phyloP scores from a whole-genome alignment of 2,329 filamentous ascomycete genomes.

The Colletotrichum destructivum region DNA sequence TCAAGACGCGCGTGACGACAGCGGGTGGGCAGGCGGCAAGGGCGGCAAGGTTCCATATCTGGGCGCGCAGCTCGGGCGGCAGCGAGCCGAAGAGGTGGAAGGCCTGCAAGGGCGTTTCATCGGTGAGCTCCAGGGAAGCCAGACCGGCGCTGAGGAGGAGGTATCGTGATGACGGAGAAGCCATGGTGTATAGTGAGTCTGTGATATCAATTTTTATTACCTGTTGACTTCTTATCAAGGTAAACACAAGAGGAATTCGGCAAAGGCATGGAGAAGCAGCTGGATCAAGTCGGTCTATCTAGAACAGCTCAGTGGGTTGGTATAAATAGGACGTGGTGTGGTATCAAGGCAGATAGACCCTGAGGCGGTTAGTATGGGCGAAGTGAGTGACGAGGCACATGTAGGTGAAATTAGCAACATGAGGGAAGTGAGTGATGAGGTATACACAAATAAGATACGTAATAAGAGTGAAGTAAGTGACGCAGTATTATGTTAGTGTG shows the following conservation, averaged over 20 bases:
- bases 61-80: conserved; percentile 22
- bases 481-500: not conserved
- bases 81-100: conserved; percentile 27
- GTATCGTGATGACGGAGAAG: not conserved
- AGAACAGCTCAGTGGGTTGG: too few species aligned
- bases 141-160: not conserved
- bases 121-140: conserved; percentile 5
- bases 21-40: conserved; percentile 8
- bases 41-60: conserved; percentile 25
- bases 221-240: too few species aligned
- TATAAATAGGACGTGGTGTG: too few species aligned
- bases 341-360: not conserved
- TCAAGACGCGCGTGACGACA: conserved; percentile 13
- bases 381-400: not conserved
- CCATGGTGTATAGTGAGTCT: not conserved
- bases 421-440: too few species aligned
- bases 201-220: too few species aligned
- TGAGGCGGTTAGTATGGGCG: not conserved
- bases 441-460: too few species aligned
- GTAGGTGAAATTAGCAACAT: too few species aligned
- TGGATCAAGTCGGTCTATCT: too few species aligned
- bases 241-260: too few species aligned
- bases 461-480: not conserved
- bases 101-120: not conserved
- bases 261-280: too few species aligned